A percentile compares a stretch with the other conserved stretches of the same genome.
phyloP scores from a whole-genome alignment of 1,284 basidiomycete genomes.

The Puccinia polysora region DNA sequence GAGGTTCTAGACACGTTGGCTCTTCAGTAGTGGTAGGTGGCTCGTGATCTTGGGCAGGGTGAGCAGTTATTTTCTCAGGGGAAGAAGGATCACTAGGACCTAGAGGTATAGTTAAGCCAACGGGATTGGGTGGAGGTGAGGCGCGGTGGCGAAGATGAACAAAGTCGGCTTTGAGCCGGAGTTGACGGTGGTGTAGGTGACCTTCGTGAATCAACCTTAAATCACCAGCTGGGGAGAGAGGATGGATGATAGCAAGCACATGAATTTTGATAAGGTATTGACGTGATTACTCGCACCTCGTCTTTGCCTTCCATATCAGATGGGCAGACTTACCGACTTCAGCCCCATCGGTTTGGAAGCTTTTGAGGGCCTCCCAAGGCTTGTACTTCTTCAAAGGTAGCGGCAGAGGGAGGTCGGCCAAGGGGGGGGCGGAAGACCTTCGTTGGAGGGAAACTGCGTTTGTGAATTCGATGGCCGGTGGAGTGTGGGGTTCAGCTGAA shows the following conservation, averaged over 20 bases:
- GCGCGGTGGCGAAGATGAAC: slow-evolving; percentile 3
- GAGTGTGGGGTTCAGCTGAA: background rate
- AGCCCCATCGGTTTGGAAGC: slow-evolving; percentile 33
- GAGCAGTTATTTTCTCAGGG: too few relatives aligned
- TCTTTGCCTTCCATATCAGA: too few relatives aligned
- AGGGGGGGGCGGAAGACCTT: background rate
- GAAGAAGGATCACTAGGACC: too few relatives aligned
- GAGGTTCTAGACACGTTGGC: too few relatives aligned
- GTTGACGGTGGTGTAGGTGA: background rate
- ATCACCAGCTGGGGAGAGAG: slow-evolving; percentile 17
- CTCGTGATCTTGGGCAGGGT: too few relatives aligned
- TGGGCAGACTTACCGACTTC: slow-evolving; percentile 22
- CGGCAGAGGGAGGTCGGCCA: background rate
- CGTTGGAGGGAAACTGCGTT: slow-evolving; percentile 2
- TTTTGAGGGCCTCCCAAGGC: slow-evolving; percentile 42
- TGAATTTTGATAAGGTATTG: too few relatives aligned
- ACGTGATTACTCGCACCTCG: too few relatives aligned
- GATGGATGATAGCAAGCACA: too few relatives aligned
- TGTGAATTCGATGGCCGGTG: background rate
- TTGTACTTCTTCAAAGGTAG: slow-evolving; percentile 31
- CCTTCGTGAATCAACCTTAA: slow-evolving; percentile 37
- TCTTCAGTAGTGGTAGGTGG: too few relatives aligned
- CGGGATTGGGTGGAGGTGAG: slow-evolving; percentile 10
- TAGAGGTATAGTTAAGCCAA: background rate
- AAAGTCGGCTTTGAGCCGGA: background rate